These are phyloP conservation scores for Fraxinus anomala DNA, from an alignment of 257 asterid genomes.

Conservation along the genomic window DNA sequence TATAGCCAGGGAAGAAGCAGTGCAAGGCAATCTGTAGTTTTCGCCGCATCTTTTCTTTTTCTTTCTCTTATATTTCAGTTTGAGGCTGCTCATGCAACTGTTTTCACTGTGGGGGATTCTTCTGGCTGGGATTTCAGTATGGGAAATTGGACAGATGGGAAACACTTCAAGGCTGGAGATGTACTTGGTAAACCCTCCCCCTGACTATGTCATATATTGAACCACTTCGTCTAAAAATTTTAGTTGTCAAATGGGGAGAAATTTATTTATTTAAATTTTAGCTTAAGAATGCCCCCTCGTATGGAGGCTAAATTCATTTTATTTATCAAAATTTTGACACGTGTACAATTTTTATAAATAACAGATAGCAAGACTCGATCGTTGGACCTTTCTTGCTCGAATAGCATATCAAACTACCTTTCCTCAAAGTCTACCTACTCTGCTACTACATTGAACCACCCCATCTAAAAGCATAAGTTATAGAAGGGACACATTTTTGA, in stretches of 20 bases:
- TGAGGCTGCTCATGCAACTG: not conserved
- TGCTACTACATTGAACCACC: no score
- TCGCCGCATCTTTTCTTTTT: not conserved
- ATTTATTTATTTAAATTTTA: no score
- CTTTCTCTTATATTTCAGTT: not conserved
- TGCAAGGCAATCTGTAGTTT: not conserved
- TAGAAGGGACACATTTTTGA: no score
- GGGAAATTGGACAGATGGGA: conserved; percentile 10
- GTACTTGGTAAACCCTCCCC: not conserved
- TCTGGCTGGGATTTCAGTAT: not conserved
- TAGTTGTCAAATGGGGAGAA: no score
- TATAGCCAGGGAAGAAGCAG: not conserved
- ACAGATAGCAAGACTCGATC: no score
- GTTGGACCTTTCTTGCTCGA: no score
- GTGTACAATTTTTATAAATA: no score
- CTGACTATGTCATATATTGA: not conserved
- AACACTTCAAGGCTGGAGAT: conserved; percentile 3
- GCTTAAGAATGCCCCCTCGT: not conserved
- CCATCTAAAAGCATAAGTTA: no score
- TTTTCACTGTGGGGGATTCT: not conserved
- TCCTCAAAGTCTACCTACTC: no score
- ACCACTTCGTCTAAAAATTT: no score
- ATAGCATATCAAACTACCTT: no score
- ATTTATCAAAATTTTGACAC: no score
- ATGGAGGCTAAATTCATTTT: not conserved